Evolutionary conservation across 805 yeast genomes (phyloP).

Genomic region (Kluyveromyces nonfermentans): DNA sequence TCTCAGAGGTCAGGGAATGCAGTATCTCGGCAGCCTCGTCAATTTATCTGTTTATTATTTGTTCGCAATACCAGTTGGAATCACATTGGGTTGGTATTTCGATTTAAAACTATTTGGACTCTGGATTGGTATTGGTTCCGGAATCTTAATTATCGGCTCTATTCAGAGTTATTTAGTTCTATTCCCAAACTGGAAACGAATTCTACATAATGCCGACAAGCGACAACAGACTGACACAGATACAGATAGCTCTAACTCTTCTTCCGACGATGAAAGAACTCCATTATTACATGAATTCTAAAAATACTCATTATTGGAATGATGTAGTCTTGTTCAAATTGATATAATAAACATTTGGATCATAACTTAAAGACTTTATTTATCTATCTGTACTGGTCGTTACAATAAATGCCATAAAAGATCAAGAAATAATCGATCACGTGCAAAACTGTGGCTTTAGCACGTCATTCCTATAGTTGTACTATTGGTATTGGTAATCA

Average conservation of each 20-base stretch:
- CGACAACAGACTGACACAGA: slow-evolving; percentile 28
- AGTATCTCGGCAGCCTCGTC: slow-evolving; percentile 63
- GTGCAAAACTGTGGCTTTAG: slow-evolving; percentile 3
- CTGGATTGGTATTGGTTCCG: slow-evolving; percentile 69
- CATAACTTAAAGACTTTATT: neutral
- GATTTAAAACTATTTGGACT: slow-evolving; percentile 50
- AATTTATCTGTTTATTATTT: slow-evolving; percentile 61
- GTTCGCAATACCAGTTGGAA: slow-evolving; percentile 65
- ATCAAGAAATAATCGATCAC: neutral
- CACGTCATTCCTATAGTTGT: neutral
- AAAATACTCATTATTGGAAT: neutral
- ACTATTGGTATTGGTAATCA: neutral
- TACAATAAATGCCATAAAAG: neutral
- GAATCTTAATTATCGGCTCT: slow-evolving; percentile 40
- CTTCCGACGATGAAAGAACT: slow-evolving; percentile 7
- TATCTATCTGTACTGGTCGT: neutral
- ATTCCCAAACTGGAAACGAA: slow-evolving; percentile 44
- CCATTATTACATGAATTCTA: slow-evolving; percentile 7
- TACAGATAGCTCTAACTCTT: slow-evolving; percentile 7
- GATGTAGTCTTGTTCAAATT: neutral
- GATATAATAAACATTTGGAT: neutral
- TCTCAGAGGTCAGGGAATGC: slow-evolving; percentile 80
- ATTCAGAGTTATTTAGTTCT: slow-evolving; percentile 41
- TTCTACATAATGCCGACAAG: slow-evolving; percentile 37
- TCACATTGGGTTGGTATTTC: slow-evolving; percentile 42